A percentile compares a stretch with the other conserved stretches of the same genome.
phyloP scores from a whole-genome alignment of 2,329 filamentous ascomycete species.

The Pseudopyricularia cyperi region DNA sequence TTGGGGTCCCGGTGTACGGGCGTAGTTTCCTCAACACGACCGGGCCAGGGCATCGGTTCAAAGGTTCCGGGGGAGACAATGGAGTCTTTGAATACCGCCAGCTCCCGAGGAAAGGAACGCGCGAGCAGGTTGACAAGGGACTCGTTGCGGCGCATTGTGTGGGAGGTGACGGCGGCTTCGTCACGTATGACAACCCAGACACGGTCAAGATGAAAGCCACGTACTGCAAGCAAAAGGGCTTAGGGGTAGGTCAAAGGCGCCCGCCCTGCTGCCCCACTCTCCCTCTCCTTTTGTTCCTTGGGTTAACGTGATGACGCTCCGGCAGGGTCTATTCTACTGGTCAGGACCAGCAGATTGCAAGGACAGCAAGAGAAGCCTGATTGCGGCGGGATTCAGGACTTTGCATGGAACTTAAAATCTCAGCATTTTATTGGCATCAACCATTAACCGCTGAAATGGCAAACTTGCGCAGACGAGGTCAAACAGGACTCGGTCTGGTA shows the following conservation, averaged over 20 bases:
- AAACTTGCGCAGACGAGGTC: not conserved
- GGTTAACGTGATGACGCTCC: not conserved
- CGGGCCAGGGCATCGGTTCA: constrained; percentile 50
- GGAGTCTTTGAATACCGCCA: constrained; percentile 64
- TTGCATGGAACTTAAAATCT: constrained; percentile 26
- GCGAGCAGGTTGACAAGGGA: constrained; percentile 55
- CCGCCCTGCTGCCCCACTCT: too few relatives aligned
- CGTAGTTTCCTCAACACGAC: constrained; percentile 57
- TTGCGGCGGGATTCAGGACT: constrained; percentile 45
- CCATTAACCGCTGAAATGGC: not conserved
- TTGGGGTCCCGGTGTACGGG: constrained; percentile 66
- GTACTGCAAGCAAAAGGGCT: constrained; percentile 56
- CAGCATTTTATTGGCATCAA: not conserved
- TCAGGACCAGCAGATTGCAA: constrained; percentile 58
- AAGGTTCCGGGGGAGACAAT: constrained; percentile 43
- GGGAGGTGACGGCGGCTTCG: constrained; percentile 62
- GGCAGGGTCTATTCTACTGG: constrained; percentile 71
- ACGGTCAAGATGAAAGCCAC: constrained; percentile 64
- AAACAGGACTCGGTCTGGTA: not conserved
- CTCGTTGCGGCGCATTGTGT: constrained; percentile 59
- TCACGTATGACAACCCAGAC: constrained; percentile 67
- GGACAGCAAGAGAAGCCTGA: constrained; percentile 41
- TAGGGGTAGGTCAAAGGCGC: constrained; percentile 46
- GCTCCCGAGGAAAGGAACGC: constrained; percentile 47
- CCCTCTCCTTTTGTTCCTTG: not conserved